These are phyloP conservation scores for Rhizophora apiculata DNA, from an alignment of 345 rosid genomes.

Conservation along the genomic window DNA sequence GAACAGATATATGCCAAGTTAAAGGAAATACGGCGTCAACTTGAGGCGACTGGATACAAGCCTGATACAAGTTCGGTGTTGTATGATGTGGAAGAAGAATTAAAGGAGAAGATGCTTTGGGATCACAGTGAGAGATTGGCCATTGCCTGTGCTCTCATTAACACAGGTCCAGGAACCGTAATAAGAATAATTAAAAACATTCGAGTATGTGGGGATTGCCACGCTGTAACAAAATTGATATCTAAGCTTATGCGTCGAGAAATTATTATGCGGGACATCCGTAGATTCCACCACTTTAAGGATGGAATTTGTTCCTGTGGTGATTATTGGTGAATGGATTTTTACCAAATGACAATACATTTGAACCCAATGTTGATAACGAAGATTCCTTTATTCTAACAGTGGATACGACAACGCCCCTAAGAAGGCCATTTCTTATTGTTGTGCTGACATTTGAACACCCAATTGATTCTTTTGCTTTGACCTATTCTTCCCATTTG, in stretches of 20 bases:
- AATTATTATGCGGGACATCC: slow-evolving; percentile 13
- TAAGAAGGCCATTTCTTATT: background rate
- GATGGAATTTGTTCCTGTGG: slow-evolving; percentile 15
- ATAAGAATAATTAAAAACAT: slow-evolving; percentile 24
- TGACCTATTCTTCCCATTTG: background rate
- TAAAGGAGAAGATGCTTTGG: slow-evolving; percentile 22
- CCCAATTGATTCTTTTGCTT: no score
- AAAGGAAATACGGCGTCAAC: slow-evolving; percentile 13
- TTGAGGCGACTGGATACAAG: slow-evolving; percentile 14
- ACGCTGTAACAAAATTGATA: slow-evolving; percentile 11
- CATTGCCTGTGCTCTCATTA: slow-evolving; percentile 22
- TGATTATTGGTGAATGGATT: slow-evolving; percentile 2
- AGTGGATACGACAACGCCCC: background rate
- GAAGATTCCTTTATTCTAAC: slow-evolving; percentile 11
- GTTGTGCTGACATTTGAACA: no score
- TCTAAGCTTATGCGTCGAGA: slow-evolving; percentile 21
- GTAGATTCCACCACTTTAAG: slow-evolving; percentile 1
- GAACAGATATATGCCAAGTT: slow-evolving; percentile 17
- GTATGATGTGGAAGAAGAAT: slow-evolving; percentile 23
- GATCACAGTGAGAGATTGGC: slow-evolving; percentile 25
- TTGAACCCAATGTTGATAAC: background rate
- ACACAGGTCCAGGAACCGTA: slow-evolving; percentile 16
- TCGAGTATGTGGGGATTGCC: slow-evolving; percentile 23
- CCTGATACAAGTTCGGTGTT: slow-evolving; percentile 25
- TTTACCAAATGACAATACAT: background rate